A percentile compares a stretch with the other conserved stretches of the same genome.
phyloP scores from a whole-genome alignment of 345 rosid species.

The Salix caprea region DNA sequence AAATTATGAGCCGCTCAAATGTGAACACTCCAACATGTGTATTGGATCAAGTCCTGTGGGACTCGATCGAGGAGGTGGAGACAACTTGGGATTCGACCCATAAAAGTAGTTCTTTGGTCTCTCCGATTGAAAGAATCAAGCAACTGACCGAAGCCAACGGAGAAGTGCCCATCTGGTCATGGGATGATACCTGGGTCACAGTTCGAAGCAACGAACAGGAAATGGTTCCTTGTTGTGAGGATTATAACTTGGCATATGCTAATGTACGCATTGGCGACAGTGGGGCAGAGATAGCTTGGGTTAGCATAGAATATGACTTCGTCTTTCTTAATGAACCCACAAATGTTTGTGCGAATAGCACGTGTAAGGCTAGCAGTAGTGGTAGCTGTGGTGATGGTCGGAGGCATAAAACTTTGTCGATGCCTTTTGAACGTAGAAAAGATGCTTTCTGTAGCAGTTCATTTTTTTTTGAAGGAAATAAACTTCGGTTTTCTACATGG shows the following conservation, averaged over 20 bases:
- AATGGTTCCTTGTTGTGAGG: background rate
- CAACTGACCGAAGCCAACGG: constrained; percentile 19
- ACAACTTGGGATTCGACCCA: background rate
- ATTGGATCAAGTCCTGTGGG: constrained; percentile 31
- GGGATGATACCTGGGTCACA: constrained; percentile 43
- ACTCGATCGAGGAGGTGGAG: constrained; percentile 20
- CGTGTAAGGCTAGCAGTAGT: background rate
- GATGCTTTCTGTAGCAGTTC: background rate
- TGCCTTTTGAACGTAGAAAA: background rate
- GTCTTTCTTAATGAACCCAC: background rate
- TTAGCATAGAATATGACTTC: constrained; percentile 5
- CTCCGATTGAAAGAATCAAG: constrained; percentile 34
- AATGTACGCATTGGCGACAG: background rate
- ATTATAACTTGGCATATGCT: background rate
- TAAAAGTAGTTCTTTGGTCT: background rate
- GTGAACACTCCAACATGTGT: constrained; percentile 41
- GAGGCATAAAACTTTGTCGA: background rate
- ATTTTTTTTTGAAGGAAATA: background rate
- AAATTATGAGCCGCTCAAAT: background rate
- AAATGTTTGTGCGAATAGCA: background rate
- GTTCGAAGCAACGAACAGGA: constrained; percentile 37
- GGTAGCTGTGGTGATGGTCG: background rate
- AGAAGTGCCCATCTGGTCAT: constrained; percentile 23
- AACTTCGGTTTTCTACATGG: background rate
- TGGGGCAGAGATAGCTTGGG: background rate